Conservation (phyloP, 108 stramenopile species). For the Fistulifera solaris region DNA sequence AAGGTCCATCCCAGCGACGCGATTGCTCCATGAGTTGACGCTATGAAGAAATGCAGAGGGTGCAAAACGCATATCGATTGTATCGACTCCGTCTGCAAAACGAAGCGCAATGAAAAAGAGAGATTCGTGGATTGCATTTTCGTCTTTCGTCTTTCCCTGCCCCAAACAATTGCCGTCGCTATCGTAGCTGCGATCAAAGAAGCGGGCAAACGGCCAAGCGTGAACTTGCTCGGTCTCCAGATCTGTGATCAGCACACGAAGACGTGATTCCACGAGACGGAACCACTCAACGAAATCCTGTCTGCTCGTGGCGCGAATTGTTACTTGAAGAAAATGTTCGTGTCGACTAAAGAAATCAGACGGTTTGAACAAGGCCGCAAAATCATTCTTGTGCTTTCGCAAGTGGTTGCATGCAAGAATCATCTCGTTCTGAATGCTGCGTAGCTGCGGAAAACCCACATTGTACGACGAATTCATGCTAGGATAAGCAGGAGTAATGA, state of each 20-base stretch:
- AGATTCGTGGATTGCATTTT: constrained; percentile 17
- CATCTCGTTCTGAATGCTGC: constrained; percentile 73
- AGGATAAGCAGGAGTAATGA: constrained; percentile 96
- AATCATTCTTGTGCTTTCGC: constrained; percentile 1
- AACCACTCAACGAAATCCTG: constrained; percentile 65
- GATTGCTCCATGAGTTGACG: constrained; percentile 59
- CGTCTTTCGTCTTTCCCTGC: constrained; percentile 1
- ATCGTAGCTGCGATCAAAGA: constrained; percentile 36
- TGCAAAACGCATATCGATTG: constrained; percentile 37
- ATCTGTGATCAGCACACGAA: constrained; percentile 49
- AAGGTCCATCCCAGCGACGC: constrained; percentile 63
- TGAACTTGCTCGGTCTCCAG: constrained; percentile 40
- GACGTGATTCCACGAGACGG: constrained; percentile 62
- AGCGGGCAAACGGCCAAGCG: constrained; percentile 57
- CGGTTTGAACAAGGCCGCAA: constrained; percentile 7
- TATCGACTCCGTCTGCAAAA: constrained; percentile 38
- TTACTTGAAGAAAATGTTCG: constrained; percentile 37
- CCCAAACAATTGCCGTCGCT: constrained; percentile 17
- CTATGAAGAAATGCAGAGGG: constrained; percentile 46
- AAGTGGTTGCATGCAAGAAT: constrained; percentile 18
- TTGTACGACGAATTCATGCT: constrained; percentile 95
- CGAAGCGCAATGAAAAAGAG: constrained; percentile 60
- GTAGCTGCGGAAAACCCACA: constrained; percentile 78
- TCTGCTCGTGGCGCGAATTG: constrained; percentile 36
- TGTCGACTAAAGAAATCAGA: constrained; percentile 26